Percentiles rank a stretch among this genome's conserved stretches.
Evolutionary conservation across 768 basidiomycete genomes (phyloP).

Genomic region (Holtermannia corniformis): DNA sequence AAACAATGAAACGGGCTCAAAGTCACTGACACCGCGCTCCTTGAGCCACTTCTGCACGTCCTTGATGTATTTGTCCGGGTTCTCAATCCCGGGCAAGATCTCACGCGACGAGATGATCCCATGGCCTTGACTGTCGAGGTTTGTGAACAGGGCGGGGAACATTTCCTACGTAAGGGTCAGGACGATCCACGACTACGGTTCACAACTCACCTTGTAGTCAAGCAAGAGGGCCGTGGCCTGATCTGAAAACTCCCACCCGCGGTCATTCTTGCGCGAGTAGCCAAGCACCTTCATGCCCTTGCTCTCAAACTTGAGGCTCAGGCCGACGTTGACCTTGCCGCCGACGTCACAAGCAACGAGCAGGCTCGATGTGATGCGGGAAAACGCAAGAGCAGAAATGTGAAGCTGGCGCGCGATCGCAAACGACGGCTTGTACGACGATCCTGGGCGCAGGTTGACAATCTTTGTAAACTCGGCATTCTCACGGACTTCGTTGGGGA

Average conservation of each 20-base stretch:
- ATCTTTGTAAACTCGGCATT: slow-evolving; percentile 65
- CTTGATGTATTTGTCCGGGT: slow-evolving; percentile 61
- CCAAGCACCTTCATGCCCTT: slow-evolving; percentile 88
- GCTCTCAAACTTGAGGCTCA: slow-evolving; percentile 92
- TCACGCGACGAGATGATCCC: slow-evolving; percentile 63
- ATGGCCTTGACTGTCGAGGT: slow-evolving; percentile 62
- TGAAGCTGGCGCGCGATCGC: slow-evolving; percentile 62
- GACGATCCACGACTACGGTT: neutral
- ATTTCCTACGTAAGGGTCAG: slow-evolving; percentile 46
- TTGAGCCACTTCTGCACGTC: slow-evolving; percentile 82
- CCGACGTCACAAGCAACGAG: slow-evolving; percentile 71
- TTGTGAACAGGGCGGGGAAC: slow-evolving; percentile 74
- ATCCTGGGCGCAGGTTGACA: slow-evolving; percentile 49
- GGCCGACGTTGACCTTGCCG: slow-evolving; percentile 77
- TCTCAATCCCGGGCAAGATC: slow-evolving; percentile 49
- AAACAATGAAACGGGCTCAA: slow-evolving; percentile 85
- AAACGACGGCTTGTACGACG: slow-evolving; percentile 68
- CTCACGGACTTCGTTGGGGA: slow-evolving; percentile 71
- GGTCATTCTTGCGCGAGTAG: slow-evolving; percentile 74
- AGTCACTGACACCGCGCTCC: slow-evolving; percentile 71
- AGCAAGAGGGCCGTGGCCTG: slow-evolving; percentile 68
- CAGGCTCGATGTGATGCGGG: slow-evolving; percentile 86
- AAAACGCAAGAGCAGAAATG: slow-evolving; percentile 67
- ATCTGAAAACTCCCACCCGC: slow-evolving; percentile 88
- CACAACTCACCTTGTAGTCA: slow-evolving; percentile 62